Percentiles rank a stretch among this genome's conserved stretches.
These are phyloP conservation scores for Zalaria obscura DNA, from an alignment of 2,329 filamentous ascomycete genomes.

Conservation along the genomic window DNA sequence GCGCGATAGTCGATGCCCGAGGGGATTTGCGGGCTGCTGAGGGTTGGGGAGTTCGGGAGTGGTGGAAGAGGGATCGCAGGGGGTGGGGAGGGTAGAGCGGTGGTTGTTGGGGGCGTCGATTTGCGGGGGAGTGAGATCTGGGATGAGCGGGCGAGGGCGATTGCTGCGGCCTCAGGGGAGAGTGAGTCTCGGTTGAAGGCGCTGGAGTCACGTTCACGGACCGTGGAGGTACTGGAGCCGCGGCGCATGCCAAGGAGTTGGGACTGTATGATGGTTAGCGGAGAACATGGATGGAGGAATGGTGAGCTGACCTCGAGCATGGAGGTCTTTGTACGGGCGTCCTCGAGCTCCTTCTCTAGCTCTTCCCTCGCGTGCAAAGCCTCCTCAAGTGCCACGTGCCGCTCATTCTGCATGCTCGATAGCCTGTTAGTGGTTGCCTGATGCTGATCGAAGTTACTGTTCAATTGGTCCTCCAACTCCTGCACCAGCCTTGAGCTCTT, in stretches of 20 bases:
- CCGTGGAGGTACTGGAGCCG: constrained; percentile 15
- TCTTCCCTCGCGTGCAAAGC: constrained; percentile 26
- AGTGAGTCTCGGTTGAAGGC: constrained; percentile 28
- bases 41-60: constrained; percentile 44
- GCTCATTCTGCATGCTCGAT: constrained; percentile 46
- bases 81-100: constrained; percentile 77
- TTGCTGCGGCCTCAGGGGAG: constrained; percentile 27
- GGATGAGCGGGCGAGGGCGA: constrained; percentile 39
- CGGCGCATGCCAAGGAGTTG: constrained; percentile 43
- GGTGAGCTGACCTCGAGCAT: constrained; percentile 51
- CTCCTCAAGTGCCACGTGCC: constrained; percentile 26
- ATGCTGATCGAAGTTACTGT: constrained; percentile 87
- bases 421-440: constrained; percentile 73
- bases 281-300: constrained; percentile 1
- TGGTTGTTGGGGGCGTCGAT: constrained; percentile 54
- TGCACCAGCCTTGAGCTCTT: constrained; percentile 88
- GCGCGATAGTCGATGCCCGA: constrained; percentile 28
- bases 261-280: constrained; percentile 27
- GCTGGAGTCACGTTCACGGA: constrained; percentile 9
- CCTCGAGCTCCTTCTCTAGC: constrained; percentile 52
- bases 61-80: constrained; percentile 93
- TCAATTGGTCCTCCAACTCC: constrained; percentile 92
- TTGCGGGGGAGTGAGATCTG: constrained; percentile 62
- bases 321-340: constrained; percentile 61
- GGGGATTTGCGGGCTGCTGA: constrained; percentile 25